Evolutionary conservation across 768 basidiomycete species (phyloP).

Genomic region (Lentinula detonsa): DNA sequence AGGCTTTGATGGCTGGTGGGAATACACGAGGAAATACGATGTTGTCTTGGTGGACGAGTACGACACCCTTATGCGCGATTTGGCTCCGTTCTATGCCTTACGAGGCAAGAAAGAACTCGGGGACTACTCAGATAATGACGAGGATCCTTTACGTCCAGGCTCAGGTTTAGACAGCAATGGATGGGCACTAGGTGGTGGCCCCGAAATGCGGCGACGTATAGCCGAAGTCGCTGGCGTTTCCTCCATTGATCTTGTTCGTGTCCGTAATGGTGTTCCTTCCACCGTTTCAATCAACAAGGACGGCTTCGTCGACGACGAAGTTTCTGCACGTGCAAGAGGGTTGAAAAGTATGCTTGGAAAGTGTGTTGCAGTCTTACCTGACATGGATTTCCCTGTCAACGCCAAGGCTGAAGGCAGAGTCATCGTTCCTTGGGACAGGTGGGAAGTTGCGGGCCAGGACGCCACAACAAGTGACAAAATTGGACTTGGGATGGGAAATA

Average conservation of each 20-base stretch:
- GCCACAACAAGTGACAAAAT: background rate
- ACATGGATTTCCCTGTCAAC: constrained; percentile 95
- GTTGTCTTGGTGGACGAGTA: constrained; percentile 89
- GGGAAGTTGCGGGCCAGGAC: constrained; percentile 1
- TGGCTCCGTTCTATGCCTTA: constrained; percentile 78
- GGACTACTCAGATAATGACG: constrained; percentile 26
- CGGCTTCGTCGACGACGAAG: constrained; percentile 59
- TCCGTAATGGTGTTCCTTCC: constrained; percentile 55
- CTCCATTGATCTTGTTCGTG: constrained; percentile 81
- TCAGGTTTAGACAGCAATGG: background rate
- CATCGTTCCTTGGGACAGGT: constrained; percentile 83
- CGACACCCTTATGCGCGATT: constrained; percentile 69
- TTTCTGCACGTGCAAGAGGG: constrained; percentile 71
- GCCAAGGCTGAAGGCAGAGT: constrained; percentile 91
- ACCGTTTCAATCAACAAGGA: constrained; percentile 50
- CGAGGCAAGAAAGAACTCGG: constrained; percentile 61
- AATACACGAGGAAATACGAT: constrained; percentile 64
- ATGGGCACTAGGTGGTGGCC: constrained; percentile 1
- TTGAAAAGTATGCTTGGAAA: constrained; percentile 66
- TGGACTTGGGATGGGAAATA: background rate
- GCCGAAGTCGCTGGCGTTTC: constrained; percentile 38
- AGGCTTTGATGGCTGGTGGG: constrained; percentile 91
- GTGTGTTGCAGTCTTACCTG: constrained; percentile 55
- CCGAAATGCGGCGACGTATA: constrained; percentile 5
- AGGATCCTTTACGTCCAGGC: background rate